Evolutionary conservation across 495 filamentous ascomycete genomes (phyloP), one percentile per base, ranked within the genome.

Genomic region (Echria macrotheca): DNA sequence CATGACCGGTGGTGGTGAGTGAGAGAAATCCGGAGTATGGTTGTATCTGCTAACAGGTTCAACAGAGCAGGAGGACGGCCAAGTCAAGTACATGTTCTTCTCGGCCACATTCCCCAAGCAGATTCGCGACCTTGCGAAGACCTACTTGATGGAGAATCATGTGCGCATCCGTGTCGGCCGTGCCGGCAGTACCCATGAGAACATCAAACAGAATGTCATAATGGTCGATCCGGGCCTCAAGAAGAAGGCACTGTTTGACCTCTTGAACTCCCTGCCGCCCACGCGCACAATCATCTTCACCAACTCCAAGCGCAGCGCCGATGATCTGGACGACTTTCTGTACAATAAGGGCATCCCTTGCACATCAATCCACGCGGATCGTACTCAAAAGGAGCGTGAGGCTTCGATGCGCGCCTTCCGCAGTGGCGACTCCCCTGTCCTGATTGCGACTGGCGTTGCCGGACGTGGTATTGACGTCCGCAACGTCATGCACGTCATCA

Each of bases 341-440:
- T 96, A 77, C 71, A 89, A 95, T 59, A 69, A 71, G 40, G 80
- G 80, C 0, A 64, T 96, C 1, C 93, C 93, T 0, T 82, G 76
- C 18, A 91, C 88, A 0, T 93, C 88, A 0, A 93, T 98, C 53
- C 93, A 97, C 57, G 63, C 79, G 8, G 86, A 87, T 47, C 87
- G 91, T 44, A 95, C 86, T 24, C 93, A 98, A 67, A 78, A 76
- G 55, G 93, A 97, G 72, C 85, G 93, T 50, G 93, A 98, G 64
- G 91, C 95, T 64, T 83, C 91, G 2, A 75, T 98, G 83, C 85
- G 89, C 58, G 78, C 83, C 4, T 98, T 97, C 74, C 83, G 85
- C 25, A 66, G 64, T 33, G 93, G 86, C 4, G 72, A 74, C 33
- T 71, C 75, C 19, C 91, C 93, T 0, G 82, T 98, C 42, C 68